Base-by-base conservation (phyloP, 345 rosid species). In the Litchi chinensis region DNA sequence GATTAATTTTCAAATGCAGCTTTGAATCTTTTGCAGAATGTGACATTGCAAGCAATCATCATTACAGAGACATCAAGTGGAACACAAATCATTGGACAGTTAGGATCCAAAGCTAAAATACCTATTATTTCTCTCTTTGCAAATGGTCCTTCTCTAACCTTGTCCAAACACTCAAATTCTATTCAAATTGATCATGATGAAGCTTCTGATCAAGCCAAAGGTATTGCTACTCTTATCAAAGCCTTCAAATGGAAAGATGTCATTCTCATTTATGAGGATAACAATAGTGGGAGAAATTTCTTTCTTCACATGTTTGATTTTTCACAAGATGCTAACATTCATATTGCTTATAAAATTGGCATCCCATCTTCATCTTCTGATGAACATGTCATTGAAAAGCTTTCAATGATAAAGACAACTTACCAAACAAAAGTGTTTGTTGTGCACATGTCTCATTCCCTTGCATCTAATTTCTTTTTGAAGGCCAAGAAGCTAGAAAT, bases 211-310 rank as follows among this genome's bases (percentile, higher is more conserved):
- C 83, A 78, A 65, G 81, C 80, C 2, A 78, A 76, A 22, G 86
- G 84, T 0, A 41, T 82, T 0, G 37, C 77, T 76, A 22, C 84
- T 65, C 72, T 87, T n/a, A 7, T 79, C 19, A 52, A 79, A 57
- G 74, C 24, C 22, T 74, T 77, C 74, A 63, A 54, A 13, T 87
- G 88, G 90, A 79, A 66, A 28, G 75, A 48, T 75, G 84, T 80
- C 54, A 71, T 66, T 44, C 68, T 84, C 28, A 28, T 82, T 59
- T 78, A 70, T 18, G 86, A 82, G 22, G 85, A 87, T 69, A 68
- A 63, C 0, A 75, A 81, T 76, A 74, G 72, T 3, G 69, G 86
- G 85, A 78, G 78, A 74, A 80, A 78, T 73, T 71, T 46, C 72
- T 64, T 79, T 40, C 37, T 32, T 32, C 37, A 32, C 37, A 32